These are phyloP conservation scores for Diaporthe aspalathi DNA, from an alignment of 2,329 filamentous ascomycete species.

Conservation along the genomic window DNA sequence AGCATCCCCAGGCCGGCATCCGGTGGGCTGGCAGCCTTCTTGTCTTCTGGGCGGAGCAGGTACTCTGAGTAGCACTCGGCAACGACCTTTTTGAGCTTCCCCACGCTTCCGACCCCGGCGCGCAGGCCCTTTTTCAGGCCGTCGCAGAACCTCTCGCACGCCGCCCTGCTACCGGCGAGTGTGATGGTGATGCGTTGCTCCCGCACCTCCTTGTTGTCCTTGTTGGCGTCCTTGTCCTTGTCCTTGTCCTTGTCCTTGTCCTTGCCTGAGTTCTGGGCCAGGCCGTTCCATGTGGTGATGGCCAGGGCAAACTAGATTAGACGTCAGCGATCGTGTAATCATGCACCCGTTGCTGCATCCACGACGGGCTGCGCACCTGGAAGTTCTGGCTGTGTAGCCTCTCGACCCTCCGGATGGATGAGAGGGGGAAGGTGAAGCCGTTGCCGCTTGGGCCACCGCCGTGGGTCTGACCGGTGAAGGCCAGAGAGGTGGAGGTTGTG, in stretches of 20 bases:
- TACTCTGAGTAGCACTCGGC: constrained; percentile 93
- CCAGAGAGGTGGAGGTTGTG: constrained; percentile 81
- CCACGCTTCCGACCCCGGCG: constrained; percentile 87
- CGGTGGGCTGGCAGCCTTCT: constrained; percentile 75
- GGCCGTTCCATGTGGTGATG: constrained; percentile 92
- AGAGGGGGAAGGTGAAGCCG: constrained; percentile 94
- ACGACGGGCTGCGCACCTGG: constrained; percentile 58
- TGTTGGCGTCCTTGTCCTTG: constrained; percentile 55
- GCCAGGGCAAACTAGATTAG: constrained; percentile 81
- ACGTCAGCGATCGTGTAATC: constrained; percentile 38
- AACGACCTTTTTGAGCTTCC: constrained; percentile 83
- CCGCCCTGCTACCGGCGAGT: constrained; percentile 86
- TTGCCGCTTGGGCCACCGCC: constrained; percentile 93
- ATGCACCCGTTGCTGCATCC: constrained; percentile 2
- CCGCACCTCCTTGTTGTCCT: constrained; percentile 55
- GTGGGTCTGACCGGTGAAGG: constrained; percentile 92
- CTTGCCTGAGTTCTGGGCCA: constrained; percentile 67
- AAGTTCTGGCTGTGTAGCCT: constrained; percentile 92
- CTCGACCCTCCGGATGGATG: constrained; percentile 91
- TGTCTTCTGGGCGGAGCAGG: constrained; percentile 72
- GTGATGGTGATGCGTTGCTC: constrained; percentile 93
- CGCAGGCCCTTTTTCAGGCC: constrained; percentile 90
- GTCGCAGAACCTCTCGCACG: constrained; percentile 96
- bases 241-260: constrained; percentile 63
- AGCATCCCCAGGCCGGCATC: constrained; percentile 93